Conservation (phyloP, 495 filamentous ascomycete genomes). For the Xylaria bambusicola region DNA sequence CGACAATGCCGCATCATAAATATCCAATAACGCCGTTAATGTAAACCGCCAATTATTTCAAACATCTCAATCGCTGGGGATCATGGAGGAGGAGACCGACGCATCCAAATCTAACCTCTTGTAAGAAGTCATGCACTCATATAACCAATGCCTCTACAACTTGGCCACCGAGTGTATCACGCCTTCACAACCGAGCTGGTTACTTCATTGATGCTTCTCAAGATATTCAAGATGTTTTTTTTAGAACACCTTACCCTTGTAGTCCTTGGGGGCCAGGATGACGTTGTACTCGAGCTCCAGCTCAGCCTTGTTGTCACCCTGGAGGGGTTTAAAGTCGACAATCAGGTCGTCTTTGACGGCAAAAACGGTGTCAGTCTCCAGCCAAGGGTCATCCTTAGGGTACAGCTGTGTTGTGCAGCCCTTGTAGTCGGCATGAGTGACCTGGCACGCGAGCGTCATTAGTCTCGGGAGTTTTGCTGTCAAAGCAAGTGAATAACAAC, state of each 20-base stretch:
- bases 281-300: slow-evolving; percentile 73
- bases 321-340: slow-evolving; percentile 67
- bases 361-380: slow-evolving; percentile 73
- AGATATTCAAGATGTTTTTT: neutral
- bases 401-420: slow-evolving; percentile 79
- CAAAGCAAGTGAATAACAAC: neutral
- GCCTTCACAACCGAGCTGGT: slow-evolving; percentile 12
- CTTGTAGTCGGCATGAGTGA: slow-evolving; percentile 56
- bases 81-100: neutral
- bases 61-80: too few species aligned
- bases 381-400: slow-evolving; percentile 67
- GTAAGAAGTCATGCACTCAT: neutral
- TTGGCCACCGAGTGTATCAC: neutral
- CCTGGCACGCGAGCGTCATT: slow-evolving; percentile 22
- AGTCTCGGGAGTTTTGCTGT: neutral
- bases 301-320: slow-evolving; percentile 63
- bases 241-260: slow-evolving; percentile 44
- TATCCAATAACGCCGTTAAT: too few species aligned
- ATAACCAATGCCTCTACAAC: neutral
- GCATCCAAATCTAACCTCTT: neutral
- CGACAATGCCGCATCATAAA: too few species aligned
- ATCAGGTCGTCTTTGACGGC: slow-evolving; percentile 78
- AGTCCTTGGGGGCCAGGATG: slow-evolving; percentile 53
- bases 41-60: too few species aligned
- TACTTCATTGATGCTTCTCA: neutral